phyloP scores from a whole-genome alignment of 2,329 filamentous ascomycete genomes.

The Apiospora rasikravindrae region DNA sequence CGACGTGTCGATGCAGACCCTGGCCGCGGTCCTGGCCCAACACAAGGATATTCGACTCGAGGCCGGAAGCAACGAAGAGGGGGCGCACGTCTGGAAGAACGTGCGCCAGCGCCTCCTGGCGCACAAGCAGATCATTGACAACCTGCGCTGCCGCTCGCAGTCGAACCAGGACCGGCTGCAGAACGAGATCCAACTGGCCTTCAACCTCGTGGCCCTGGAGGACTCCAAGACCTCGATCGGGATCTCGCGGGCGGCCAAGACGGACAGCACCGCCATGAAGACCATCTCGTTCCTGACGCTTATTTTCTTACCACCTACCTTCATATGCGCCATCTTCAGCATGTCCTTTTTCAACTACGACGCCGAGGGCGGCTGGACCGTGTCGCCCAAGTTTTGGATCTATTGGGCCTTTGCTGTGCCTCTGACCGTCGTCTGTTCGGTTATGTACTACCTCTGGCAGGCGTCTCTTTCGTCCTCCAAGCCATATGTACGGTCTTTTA shows the following conservation, averaged over 20 bases:
- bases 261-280: conserved; percentile 57
- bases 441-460: conserved; percentile 28
- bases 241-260: conserved; percentile 45
- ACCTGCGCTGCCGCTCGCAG: conserved; percentile 41
- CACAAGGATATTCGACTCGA: conserved; percentile 30
- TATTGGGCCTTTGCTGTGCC: conserved; percentile 39
- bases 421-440: conserved; percentile 26
- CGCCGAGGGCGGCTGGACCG: conserved; percentile 26
- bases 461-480: background rate
- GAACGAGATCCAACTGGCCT: conserved; percentile 60
- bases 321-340: conserved; percentile 54
- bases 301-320: conserved; percentile 56
- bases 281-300: conserved; percentile 55
- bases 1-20: conserved; percentile 39
- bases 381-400: conserved; percentile 39
- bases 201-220: conserved; percentile 50
- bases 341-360: conserved; percentile 49
- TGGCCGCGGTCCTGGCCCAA: conserved; percentile 39
- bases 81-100: conserved; percentile 21
- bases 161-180: conserved; percentile 53
- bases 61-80: background rate
- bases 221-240: conserved; percentile 45
- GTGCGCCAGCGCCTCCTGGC: conserved; percentile 41
- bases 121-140: conserved; percentile 41
- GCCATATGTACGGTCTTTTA: too few relatives aligned